These are phyloP conservation scores for Aspergillus sp. DNA, from an alignment of 2,329 filamentous ascomycete genomes.

Conservation along the genomic window DNA sequence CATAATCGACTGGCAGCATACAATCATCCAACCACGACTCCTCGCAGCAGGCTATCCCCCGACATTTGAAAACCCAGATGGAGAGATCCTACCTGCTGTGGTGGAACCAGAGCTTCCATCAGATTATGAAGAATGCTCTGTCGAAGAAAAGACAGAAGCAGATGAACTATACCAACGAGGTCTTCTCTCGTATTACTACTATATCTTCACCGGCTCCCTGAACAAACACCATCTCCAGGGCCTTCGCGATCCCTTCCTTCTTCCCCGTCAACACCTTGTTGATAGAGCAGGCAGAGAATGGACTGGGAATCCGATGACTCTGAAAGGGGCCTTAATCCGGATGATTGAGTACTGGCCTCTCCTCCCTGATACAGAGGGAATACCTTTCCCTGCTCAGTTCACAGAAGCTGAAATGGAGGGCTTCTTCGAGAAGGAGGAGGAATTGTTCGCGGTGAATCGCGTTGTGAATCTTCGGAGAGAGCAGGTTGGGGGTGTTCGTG, in stretches of 20 bases:
- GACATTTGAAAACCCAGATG: slow-evolving; percentile 20
- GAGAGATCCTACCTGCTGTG: slow-evolving; percentile 7
- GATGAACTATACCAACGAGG: slow-evolving; percentile 15
- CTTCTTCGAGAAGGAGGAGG: slow-evolving; percentile 5
- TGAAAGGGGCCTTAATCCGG: slow-evolving; percentile 15
- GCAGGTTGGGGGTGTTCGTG: slow-evolving; percentile 5
- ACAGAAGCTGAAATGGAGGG: not conserved
- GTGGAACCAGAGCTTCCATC: slow-evolving; percentile 11
- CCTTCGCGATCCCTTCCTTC: slow-evolving; percentile 11
- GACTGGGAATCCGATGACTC: slow-evolving; percentile 16
- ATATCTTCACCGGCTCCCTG: slow-evolving; percentile 14
- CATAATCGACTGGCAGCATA: slow-evolving; percentile 24
- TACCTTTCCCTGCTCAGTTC: slow-evolving; percentile 5
- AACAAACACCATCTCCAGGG: slow-evolving; percentile 18
- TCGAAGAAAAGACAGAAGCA: slow-evolving; percentile 11
- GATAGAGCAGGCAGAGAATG: slow-evolving; percentile 16
- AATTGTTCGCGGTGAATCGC: slow-evolving; percentile 5
- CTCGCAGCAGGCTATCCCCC: slow-evolving; percentile 15
- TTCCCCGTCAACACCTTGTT: slow-evolving; percentile 15
- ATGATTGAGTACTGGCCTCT: slow-evolving; percentile 9
- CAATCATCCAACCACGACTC: slow-evolving; percentile 10
- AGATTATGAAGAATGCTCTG: slow-evolving; percentile 12
- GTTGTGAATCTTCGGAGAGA: slow-evolving; percentile 6
- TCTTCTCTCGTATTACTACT: slow-evolving; percentile 15
- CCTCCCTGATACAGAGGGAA: not conserved